Evolutionary conservation across 352 stramenopile species (phyloP), one percentile per base, ranked within the genome.

Genomic region (Phytophthora parvispora): DNA sequence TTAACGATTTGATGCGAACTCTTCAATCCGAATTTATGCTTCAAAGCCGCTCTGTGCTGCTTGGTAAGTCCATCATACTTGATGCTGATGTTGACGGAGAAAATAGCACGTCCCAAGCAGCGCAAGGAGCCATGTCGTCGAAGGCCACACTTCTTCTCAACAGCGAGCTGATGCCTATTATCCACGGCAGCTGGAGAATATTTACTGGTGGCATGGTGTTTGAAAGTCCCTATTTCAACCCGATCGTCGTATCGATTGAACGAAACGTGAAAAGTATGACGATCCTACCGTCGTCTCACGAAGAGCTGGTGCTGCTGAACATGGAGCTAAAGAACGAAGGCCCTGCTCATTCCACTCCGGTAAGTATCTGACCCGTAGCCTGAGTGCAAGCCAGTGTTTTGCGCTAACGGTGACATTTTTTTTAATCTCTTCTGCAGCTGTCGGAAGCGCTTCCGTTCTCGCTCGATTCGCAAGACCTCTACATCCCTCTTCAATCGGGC

Each of bases 1-100:
- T 84, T 31, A 66, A 72, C 3, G 63, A 73, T 8, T 45, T 90
- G 10, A 68, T 89, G 16, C 53, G 64, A 3, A 75, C 73, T 2
- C 67, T 94, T 4, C 75, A 81, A 47, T 94, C 87, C 0, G 82
- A 90, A 10, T 92, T 91, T 47, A 93, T 93, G 71, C 64, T 92
- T 0, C 72, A 88, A 34, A 87, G 74, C 40, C 64, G 72, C 5
- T 80, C 74, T 16, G 62, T 93, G 16, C 64, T 77, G 9, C 63
- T 93, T 2, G 85, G 85, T 9, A 73, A 75, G n/a, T 47, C 65
- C 1, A 60, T 91, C 10, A 24, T 58, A 16, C 58, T 87, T 8
- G 83, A 86, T 48, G 72, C 69, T 4, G 60, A 82, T 24, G 55
- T 64, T 4, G 52, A 58, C 12, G 15, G 42, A 29, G 55, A 70